A percentile compares a stretch with the other conserved stretches of the same genome.
phyloP scores from a whole-genome alignment of 305 asterid genomes.

The Fraxinus sp. region DNA sequence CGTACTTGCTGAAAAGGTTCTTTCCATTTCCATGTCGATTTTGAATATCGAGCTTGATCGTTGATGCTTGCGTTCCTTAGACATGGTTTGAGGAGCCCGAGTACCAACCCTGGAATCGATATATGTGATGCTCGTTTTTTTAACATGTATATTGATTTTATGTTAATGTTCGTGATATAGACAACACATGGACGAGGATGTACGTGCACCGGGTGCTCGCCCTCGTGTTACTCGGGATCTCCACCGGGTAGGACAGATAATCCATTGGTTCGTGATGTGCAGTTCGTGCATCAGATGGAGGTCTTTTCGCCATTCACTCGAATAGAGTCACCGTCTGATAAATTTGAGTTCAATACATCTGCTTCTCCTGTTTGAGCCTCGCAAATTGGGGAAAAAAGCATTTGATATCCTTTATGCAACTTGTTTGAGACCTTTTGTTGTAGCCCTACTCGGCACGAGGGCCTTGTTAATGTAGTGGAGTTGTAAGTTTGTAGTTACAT shows the following conservation, averaged over 20 bases:
- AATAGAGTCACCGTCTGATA: conserved; percentile 24
- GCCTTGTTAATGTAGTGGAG: neutral
- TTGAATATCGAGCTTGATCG: neutral
- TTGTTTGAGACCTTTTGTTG: neutral
- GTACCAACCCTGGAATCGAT: neutral
- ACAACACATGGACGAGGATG: conserved; percentile 23
- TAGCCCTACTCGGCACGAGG: neutral
- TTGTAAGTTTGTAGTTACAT: neutral
- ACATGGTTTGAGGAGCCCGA: neutral
- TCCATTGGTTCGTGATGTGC: conserved; percentile 57
- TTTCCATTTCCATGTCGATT: neutral
- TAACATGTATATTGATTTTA: neutral
- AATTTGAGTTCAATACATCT: conserved; percentile 27
- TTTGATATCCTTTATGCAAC: neutral
- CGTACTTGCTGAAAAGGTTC: conserved; percentile 38
- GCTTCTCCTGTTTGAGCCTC: conserved; percentile 30
- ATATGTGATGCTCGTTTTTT: neutral
- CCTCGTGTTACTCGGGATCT: conserved; percentile 40
- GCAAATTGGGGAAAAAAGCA: neutral
- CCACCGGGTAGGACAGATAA: conserved; percentile 56
- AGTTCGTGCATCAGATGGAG: conserved; percentile 29
- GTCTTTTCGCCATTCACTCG: conserved; percentile 24
- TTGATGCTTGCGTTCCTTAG: neutral
- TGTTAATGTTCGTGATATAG: neutral
- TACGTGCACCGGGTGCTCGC: conserved; percentile 28